Base-by-base conservation (phyloP, 257 asterid genomes). In the Pogostemon cablin region DNA sequence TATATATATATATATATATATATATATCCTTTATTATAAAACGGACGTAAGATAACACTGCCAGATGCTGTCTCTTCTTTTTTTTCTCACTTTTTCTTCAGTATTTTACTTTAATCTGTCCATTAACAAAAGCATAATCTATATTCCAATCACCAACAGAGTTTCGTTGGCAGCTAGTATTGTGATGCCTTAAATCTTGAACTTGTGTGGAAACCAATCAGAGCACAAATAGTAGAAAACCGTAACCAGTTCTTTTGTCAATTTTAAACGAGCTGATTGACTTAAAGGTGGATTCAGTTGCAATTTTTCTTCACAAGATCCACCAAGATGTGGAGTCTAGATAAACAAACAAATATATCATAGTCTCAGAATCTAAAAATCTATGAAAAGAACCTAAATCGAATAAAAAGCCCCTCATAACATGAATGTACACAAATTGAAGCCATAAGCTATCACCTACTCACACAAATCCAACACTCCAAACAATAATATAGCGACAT, bases 381-480 rank as follows among this genome's bases (percentile, higher is more conserved):
- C 69, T 32, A 12, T 15, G 9, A 39, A 43, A 67, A 12, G 25
- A 65, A 59, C 66, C 73, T 20, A 15, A 54, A 49, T 44, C 65
- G 34, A 17, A 3, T 6, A 39, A 49, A 64, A 32, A 7, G 49
- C 9, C 69, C 67, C 59, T n/a, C 34, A 38, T 11, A 73, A 20
- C 52, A 59, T 9, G 32, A 46, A 10, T 11, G 3, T 17, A 49
- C 50, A 11, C 20, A 46, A 55, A 32, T 38, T 4, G 55, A 56
- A 58, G 61, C 64, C 17, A 15, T 10, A 49, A 35, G n/a, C 2
- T 34, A 35, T n/a, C 44, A 48, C 47, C 35, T 47, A 57, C 46
- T 50, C 67, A 12, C 20, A 57, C 39, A 68, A 76, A 63, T 39
- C 64, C 59, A 39, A 2, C 74, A 20, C 32, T 59, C 64, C 65